Evolutionary conservation across 75 land plant species (phyloP), one percentile per base, ranked within the genome.

Genomic region (Isoetes taiwanensis): DNA sequence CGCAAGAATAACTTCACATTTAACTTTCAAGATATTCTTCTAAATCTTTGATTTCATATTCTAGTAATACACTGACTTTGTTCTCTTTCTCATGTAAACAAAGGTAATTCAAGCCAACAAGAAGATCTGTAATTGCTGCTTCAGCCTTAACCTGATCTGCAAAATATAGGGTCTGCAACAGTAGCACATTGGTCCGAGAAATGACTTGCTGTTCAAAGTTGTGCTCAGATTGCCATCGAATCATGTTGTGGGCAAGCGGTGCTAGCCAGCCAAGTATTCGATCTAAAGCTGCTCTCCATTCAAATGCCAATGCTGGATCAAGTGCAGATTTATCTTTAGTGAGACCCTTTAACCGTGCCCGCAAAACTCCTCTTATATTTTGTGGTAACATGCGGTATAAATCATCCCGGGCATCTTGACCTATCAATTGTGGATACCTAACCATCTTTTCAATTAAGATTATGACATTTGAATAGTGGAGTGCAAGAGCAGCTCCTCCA

Each of bases 191-290:
- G 28, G 85, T 78, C 42, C 86, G 64, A 0, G 73, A 56, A 24
- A 81, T 81, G 39, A 84, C 62, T 35, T 90, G 86, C 57, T 88
- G 96, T 69, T 93, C 98, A 37, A 88, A 79, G 65, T 88, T 93
- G n/a, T 88, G 83, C 64, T 93, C 98, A 10, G 90, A 81, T 59
- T 93, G 98, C 98, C 98, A 93, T 62, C 96, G 59, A 32, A 93
- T 88, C 98, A 93, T 93, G 63, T 88, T 88, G 61, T 93, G 96
- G 2, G 98, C 98, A 64, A 93, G 43, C 3, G 96, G 98, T 3
- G 96, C 86, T 35, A 93, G 71, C 98, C 98, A 93, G 26, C 52
- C 61, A 61, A 93, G 59, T n/a, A 78, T 72, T 41, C 62, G 74
- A 34, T 83, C 98, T 27, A 93, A 72, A 5, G 64, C 78, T 34